Evolutionary conservation across 2,329 filamentous ascomycete genomes (phyloP), one percentile per base, ranked within the genome.

Genomic region (Harringtonia aguacate): DNA sequence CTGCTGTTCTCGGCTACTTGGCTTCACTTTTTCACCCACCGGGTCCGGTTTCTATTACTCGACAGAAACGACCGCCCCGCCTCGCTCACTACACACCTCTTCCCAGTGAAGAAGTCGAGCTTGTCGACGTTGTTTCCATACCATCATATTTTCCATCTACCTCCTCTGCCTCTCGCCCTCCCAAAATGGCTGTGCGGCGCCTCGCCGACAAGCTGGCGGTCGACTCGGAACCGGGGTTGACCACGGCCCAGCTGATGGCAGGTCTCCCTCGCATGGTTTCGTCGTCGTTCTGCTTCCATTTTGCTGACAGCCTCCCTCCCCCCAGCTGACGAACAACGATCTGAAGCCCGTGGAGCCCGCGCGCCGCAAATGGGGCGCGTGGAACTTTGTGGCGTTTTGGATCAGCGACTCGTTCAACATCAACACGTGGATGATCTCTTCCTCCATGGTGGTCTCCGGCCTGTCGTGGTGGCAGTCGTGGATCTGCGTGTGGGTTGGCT

Each of bases 371-470:
- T 95, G 89, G 88, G 79, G 80, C 17, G 67, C 83, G 27, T 87
- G 84, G 78, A 94, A 94, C 62, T 95, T 88, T 58, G 83, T 94
- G 34, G 84, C 79, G 14, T 92, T 92, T 59, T 90, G 86, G 86
- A 75, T 92, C 55, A 82, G 84, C 27, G 85, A 90, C 63, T 84
- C 79, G 1, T 87, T 89, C 67, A 90, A 90, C 61, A 86, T 92
- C 58, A 92, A 90, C 62, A 92, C 86, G 2, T 94, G 86, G 88
- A 94, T 94, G 86, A 92, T 94, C 50, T 84, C 85, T 0, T 86
- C 84, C 1, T 80, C 84, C 31, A 88, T 87, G 76, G 86, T 94
- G 29, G 75, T 82, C 1, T 69, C 66, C 39, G 86, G 86, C 13
- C 69, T 94, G 20, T 86, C 85, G 8, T 94, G 87, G 87, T 94